A percentile compares a stretch with the other conserved stretches of the same genome.
Evolutionary conservation across 2,329 filamentous ascomycete species (phyloP).

Genomic region (Sclerotinia trifoliorum): DNA sequence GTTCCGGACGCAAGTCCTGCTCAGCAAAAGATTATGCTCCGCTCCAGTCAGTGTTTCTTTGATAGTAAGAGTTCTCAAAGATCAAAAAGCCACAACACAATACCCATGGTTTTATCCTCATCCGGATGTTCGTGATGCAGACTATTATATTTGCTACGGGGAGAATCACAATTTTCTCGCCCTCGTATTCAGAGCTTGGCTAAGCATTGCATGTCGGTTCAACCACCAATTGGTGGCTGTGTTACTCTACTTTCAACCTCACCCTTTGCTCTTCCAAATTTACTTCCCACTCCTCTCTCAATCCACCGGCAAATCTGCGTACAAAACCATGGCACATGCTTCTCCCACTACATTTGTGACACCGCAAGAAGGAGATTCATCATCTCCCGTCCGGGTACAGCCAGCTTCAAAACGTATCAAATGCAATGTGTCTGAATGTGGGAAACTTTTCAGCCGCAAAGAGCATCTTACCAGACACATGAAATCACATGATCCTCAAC

Average conservation of each 20-base stretch:
- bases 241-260: slow-evolving; percentile 2
- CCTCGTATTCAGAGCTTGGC: not conserved
- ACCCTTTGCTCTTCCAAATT: not conserved
- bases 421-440: slow-evolving; percentile 30
- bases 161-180: not conserved
- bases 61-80: not conserved
- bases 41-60: not conserved
- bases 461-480: slow-evolving; percentile 36
- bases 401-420: slow-evolving; percentile 1
- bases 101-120: not conserved
- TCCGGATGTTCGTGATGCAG: not conserved
- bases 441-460: slow-evolving; percentile 33
- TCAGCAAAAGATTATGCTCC: not conserved
- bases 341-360: slow-evolving; percentile 5
- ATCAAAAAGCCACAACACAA: not conserved
- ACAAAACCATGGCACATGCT: slow-evolving; percentile 10
- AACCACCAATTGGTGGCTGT: not conserved
- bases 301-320: slow-evolving; percentile 17
- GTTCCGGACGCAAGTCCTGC: not conserved
- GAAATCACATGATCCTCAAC: slow-evolving; percentile 29
- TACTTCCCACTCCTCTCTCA: not conserved
- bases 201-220: not conserved
- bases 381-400: not conserved
- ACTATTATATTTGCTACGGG: not conserved
- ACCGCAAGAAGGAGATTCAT: not conserved